phyloP scores from a whole-genome alignment of 352 stramenopile genomes.

The Pythium phragmitis region DNA sequence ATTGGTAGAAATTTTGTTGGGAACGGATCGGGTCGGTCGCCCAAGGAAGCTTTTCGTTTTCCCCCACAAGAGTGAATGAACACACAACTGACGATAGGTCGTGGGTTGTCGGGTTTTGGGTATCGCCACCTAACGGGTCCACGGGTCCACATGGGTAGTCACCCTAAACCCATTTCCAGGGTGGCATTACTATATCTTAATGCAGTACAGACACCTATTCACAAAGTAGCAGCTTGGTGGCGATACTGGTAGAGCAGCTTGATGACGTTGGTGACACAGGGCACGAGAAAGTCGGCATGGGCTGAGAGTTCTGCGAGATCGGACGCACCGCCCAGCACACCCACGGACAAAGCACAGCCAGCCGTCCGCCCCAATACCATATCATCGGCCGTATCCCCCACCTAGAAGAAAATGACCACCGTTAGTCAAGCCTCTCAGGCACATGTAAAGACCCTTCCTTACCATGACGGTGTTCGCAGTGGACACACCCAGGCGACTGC shows the following conservation, averaged over 20 bases:
- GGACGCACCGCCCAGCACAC: slow-evolving; percentile 42
- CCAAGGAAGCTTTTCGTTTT: slow-evolving; percentile 27
- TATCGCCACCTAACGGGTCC: neutral
- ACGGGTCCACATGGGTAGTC: slow-evolving; percentile 2
- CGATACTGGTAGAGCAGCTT: slow-evolving; percentile 45
- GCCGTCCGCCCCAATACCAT: slow-evolving; percentile 37
- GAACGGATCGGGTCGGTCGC: neutral
- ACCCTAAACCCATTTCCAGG: neutral
- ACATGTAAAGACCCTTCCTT: neutral
- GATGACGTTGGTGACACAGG: slow-evolving; percentile 42
- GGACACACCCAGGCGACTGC: slow-evolving; percentile 35
- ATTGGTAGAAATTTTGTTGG: slow-evolving; percentile 14
- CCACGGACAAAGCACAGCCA: slow-evolving; percentile 39
- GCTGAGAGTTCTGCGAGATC: slow-evolving; percentile 38
- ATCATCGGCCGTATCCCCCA: slow-evolving; percentile 49
- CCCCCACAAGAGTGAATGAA: slow-evolving; percentile 31
- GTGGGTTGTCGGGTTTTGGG: slow-evolving; percentile 10
- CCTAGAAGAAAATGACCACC: slow-evolving; percentile 17
- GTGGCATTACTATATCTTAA: slow-evolving; percentile 2
- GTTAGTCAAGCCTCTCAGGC: neutral
- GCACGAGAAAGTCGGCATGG: slow-evolving; percentile 51
- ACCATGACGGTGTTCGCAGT: slow-evolving; percentile 46
- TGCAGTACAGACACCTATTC: neutral
- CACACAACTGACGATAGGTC: slow-evolving; percentile 16
- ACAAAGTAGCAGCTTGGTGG: slow-evolving; percentile 9